These are phyloP conservation scores for Anisodus tanguticus DNA, from an alignment of 257 asterid genomes.

Conservation along the genomic window DNA sequence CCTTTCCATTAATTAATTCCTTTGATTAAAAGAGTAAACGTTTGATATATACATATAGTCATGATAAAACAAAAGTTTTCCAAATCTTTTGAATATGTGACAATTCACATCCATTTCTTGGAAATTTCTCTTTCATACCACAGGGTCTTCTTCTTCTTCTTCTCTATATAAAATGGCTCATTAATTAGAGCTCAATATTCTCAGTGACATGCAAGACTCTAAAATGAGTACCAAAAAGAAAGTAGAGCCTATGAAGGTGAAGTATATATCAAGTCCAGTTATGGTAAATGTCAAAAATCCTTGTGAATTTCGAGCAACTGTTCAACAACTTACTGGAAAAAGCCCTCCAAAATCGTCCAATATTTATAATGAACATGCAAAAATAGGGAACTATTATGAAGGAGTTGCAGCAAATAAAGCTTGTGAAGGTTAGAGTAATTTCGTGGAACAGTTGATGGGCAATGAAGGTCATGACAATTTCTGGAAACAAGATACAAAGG, in stretches of 20 bases:
- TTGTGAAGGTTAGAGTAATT: background rate
- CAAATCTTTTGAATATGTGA: slow-evolving; percentile 16
- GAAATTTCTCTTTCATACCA: background rate
- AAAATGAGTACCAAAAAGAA: slow-evolving; percentile 18
- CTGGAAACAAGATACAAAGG: slow-evolving; percentile 14
- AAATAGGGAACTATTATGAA: background rate
- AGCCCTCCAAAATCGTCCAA: slow-evolving; percentile 27
- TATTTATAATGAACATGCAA: background rate
- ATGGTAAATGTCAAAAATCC: slow-evolving; percentile 40
- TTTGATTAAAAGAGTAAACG: background rate
- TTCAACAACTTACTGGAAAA: slow-evolving; percentile 52
- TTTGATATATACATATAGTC: background rate
- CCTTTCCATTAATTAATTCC: background rate
- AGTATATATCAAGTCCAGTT: slow-evolving; percentile 47
- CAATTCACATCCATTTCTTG: slow-evolving; percentile 9
- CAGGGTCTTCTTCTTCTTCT: background rate
- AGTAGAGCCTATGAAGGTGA: slow-evolving; percentile 40
- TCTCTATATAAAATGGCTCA: background rate
- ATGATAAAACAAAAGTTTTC: background rate
- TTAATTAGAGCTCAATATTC: background rate
- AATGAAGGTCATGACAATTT: background rate
- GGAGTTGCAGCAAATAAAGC: slow-evolving; percentile 1
- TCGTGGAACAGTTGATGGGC: background rate
- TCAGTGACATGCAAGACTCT: slow-evolving; percentile 9
- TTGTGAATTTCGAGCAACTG: slow-evolving; percentile 43